phyloP scores from a whole-genome alignment of 352 stramenopile species.

The Phytophthora nicotianae region DNA sequence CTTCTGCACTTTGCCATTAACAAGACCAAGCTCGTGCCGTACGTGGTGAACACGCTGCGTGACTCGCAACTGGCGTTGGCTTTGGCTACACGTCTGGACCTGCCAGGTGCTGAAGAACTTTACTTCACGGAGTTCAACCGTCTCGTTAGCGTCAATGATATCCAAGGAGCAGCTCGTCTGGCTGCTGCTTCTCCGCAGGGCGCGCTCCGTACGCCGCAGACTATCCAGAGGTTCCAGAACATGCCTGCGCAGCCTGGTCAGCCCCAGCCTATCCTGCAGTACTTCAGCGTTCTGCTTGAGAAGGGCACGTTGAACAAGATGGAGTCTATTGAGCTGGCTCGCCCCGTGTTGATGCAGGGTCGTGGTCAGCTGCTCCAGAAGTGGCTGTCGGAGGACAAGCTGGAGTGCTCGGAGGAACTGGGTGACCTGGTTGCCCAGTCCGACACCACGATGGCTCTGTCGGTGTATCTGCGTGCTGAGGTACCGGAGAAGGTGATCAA shows the following conservation, averaged over 20 bases:
- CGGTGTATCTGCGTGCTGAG: conserved; percentile 97
- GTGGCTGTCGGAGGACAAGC: conserved; percentile 99
- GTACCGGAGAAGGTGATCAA: conserved; percentile 99
- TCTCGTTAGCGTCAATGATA: conserved; percentile 86
- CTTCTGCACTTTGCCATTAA: conserved; percentile 98
- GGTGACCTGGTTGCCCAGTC: conserved; percentile 96
- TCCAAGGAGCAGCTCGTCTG: conserved; percentile 89
- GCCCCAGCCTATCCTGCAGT: conserved; percentile 98
- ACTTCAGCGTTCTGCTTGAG: conserved; percentile 99
- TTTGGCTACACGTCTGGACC: conserved; percentile 95
- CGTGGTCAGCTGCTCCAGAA: conserved; percentile 98
- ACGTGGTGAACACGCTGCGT: conserved; percentile 97
- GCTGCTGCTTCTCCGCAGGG: conserved; percentile 89
- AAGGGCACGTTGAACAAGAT: conserved; percentile 99
- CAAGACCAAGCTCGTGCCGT: conserved; percentile 97
- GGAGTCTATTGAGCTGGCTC: conserved; percentile 98
- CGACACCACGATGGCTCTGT: conserved; percentile 98
- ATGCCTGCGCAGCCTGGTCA: conserved; percentile 96
- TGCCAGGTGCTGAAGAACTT: conserved; percentile 98
- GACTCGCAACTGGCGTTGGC: conserved; percentile 97
- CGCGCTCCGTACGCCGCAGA: conserved; percentile 96
- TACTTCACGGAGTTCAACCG: conserved; percentile 99
- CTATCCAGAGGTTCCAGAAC: conserved; percentile 99
- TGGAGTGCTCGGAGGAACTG: conserved; percentile 97
- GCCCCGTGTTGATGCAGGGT: conserved; percentile 97